Evolutionary conservation across 192 early-diverging fungal species (phyloP), one percentile per base, ranked within the genome.

Genomic region (Thamnidium elegans): DNA sequence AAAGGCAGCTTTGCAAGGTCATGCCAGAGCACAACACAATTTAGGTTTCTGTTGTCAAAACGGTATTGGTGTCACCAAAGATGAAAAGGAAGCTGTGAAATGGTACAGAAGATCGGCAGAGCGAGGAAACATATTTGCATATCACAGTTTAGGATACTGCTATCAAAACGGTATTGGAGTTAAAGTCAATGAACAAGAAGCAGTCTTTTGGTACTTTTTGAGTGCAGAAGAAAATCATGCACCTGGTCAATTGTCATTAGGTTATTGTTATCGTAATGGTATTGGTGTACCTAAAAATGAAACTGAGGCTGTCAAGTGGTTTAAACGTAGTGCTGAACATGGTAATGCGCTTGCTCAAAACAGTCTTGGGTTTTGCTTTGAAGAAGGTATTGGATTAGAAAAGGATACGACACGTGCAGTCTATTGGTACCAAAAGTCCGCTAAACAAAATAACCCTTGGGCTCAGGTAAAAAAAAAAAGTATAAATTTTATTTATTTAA

Each of bases 31-130:
- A 23, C 79, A 83, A 62, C 84, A 67, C 77, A 85, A 83, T 66
- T 72, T 93, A 17, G 92, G 90, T 8, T 89, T 84, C 59, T 93
- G 90, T 58, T 94, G 87, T 68, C 87, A 88, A 23, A 87, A 91
- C 61, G 90, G 79, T 7, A 80, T 87, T 54, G 92, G 87, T 6
- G 75, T 80, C n/a, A 82, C 82, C 31, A 85, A 89, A 73, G 84
- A 92, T 69, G 80, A 81, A 19, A 67, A 58, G 7, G 71, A 78
- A 47, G 90, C 91, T 11, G 81, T 94, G 65, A 66, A 76, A 70
- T 84, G 81, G 81, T 86, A 86, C 21, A 62, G 59, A 3, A 77
- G 79, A 53, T 79, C 84, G 3, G 82, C 79, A 0, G 78, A 78
- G 19, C 68, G 82, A 51, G 79, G 80, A 14, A 76, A 80, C 46